Evolutionary conservation across 805 yeast genomes (phyloP), one percentile per base, ranked within the genome.

Genomic region (Zygotorulaspora sp.): DNA sequence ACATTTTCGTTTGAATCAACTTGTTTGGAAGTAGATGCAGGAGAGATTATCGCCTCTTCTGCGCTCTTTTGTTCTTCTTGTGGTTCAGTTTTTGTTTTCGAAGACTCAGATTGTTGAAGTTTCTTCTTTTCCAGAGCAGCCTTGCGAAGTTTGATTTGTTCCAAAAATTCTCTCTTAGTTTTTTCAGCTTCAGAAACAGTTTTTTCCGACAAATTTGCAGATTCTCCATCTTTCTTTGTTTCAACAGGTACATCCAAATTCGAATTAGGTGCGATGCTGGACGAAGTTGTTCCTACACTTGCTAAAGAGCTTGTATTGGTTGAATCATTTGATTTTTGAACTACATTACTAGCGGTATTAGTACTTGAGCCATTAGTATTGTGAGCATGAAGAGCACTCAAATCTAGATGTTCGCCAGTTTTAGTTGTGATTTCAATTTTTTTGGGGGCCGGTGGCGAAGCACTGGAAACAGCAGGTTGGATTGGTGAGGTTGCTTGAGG

Each of bases 361-460:
- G 17, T 14, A 33, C 33, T 18, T 31, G 30, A 18, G n/a, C 17
- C 16, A 26, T 4, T 12, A 8, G 33, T 22, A 19, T 35, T 20
- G 16, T 28, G 28, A n/a, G 41, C 20, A 10, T 35, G 39, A 11
- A 56, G 47, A 6, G 53, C 53, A 19, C 44, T 48, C 32, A 57
- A 47, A 44, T 57, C 58, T 19, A 57, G 38, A 36, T 47, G 54
- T 38, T 60, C 60, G 23, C 63, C 63, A 28, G 55, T 49, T 42
- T 58, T 58, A n/a, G 60, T 56, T 6, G 63, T 57, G 31, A 57
- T 59, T 43, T 55, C 61, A 38, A 60, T 53, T 41, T 53, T 57
- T 16, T 47, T 53, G 8, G 47, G 29, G 6, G 49, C 42, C 13
- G 52, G 53, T 15, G 47, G 38, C 6, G 44, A 38, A 11, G 47